Base-by-base conservation (phyloP, 176 grass and related monocot species). In the Bolboschoenus planiculmis region DNA sequence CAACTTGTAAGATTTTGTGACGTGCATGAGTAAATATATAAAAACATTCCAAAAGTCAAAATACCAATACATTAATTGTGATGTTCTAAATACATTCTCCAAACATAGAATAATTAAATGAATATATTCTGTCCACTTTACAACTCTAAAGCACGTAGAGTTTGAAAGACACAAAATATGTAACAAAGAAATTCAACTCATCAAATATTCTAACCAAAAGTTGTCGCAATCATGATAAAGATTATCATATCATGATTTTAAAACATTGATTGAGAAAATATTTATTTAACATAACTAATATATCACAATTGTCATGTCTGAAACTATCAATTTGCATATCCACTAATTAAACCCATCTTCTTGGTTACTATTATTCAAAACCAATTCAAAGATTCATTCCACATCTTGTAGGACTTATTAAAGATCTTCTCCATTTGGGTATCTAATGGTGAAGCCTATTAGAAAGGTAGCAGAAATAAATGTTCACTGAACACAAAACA, bases 31-130 rank as follows among this genome's bases (percentile, higher is more conserved):
- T 42, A 60, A 33, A 23, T 61, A 21, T 1, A 64, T 2, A 65
- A 46, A 63, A 50, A 60, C 18, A 18, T n/a, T n/a, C 18, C 43
- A 3, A 82, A 47, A 47, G 79, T 82, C 58, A 82, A 63, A 74
- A 82, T 7, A 82, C 14, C 3, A 2, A n/a, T 63, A 31, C 7
- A 65, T 80, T 58, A 59, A 51, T 61, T 24, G 10, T 35, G 53
- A 81, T 26, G 36, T 80, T 80, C 2, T 29, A 81, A 59, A 21
- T 40, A 44, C 18, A 43, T 81, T 81, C n/a, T 58, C 35, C n/a
- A n/a, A n/a, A n/a, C n/a, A n/a, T 61, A 81, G 0, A 80, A 59
- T 78, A 78, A 13, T 58, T 60, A 27, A 80, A 42, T 51, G 29
- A 10, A 80, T 5, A 42, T 20, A 35, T 40, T 35, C 3, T 55